These are phyloP conservation scores for Rhododendron molle DNA, from an alignment of 148 eudicot genomes.

Conservation along the genomic window DNA sequence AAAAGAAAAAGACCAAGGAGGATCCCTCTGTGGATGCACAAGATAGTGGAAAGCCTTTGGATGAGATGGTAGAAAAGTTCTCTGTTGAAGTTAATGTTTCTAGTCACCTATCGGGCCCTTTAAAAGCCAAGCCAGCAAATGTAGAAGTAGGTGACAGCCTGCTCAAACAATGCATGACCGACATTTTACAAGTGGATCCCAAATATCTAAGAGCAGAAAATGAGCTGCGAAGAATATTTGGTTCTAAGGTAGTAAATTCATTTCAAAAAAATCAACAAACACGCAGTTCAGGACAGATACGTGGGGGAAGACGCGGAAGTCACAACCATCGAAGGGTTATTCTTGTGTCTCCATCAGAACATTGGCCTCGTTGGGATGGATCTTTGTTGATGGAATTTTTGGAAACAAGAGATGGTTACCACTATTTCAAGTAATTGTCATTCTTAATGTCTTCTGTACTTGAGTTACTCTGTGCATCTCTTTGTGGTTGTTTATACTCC, in stretches of 20 bases:
- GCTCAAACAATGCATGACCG: conserved; percentile 32
- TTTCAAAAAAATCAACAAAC: conserved; percentile 63
- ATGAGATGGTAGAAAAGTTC: conserved; percentile 37
- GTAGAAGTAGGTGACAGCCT: conserved; percentile 17
- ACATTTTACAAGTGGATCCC: conserved; percentile 77
- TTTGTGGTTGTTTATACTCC: not conserved
- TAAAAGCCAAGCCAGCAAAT: conserved; percentile 22
- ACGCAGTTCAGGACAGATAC: conserved; percentile 64
- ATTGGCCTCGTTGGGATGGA: conserved; percentile 99
- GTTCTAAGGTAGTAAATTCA: conserved; percentile 83
- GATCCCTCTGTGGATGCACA: conserved; percentile 19
- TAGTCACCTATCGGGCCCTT: conserved; percentile 23
- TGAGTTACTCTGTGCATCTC: not conserved
- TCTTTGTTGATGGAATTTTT: conserved; percentile 91
- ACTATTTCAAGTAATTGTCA: conserved; percentile 58
- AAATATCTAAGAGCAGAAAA: conserved; percentile 84
- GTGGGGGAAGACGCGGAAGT: conserved; percentile 76
- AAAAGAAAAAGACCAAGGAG: conserved; percentile 70
- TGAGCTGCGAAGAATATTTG: conserved; percentile 91
- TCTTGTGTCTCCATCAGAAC: conserved; percentile 77
- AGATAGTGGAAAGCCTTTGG: conserved; percentile 26
- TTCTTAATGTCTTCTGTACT: not conserved
- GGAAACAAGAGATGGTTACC: conserved; percentile 57
- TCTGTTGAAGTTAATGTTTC: conserved; percentile 43
- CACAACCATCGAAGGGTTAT: conserved; percentile 58